phyloP scores from a whole-genome alignment of 2,329 filamentous ascomycete genomes.

The Aaosphaeria arxii region DNA sequence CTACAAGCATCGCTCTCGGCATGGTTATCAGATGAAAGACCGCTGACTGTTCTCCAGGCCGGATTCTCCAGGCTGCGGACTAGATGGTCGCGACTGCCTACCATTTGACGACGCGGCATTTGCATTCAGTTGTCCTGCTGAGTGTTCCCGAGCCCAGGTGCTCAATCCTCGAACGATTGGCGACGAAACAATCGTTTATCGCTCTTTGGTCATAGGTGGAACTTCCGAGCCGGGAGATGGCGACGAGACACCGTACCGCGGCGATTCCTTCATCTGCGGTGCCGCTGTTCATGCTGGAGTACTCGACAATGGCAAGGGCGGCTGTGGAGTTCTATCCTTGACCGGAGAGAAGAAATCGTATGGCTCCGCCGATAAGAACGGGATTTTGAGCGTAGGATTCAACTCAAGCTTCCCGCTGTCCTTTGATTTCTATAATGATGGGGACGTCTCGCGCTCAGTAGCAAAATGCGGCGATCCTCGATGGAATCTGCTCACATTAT shows the following conservation, averaged over 20 bases:
- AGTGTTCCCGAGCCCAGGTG: conserved; percentile 47
- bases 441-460: conserved; percentile 9
- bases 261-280: conserved; percentile 37
- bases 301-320: conserved; percentile 23
- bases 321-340: conserved; percentile 30
- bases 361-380: conserved; percentile 19
- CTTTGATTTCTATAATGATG: conserved; percentile 23
- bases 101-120: conserved; percentile 53
- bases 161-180: conserved; percentile 53
- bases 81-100: conserved; percentile 55
- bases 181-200: conserved; percentile 61
- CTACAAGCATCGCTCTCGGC: background rate
- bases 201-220: conserved; percentile 66
- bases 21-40: background rate
- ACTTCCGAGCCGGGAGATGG: conserved; percentile 21
- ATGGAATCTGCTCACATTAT: conserved; percentile 32
- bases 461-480: conserved; percentile 30
- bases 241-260: conserved; percentile 25
- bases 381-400: conserved; percentile 30
- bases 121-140: conserved; percentile 56
- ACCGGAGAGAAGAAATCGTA: conserved; percentile 22
- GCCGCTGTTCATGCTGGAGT: conserved; percentile 36
- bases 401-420: conserved; percentile 34
- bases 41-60: conserved; percentile 14
- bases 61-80: conserved; percentile 41